Conservation (phyloP, 495 filamentous ascomycete species). For the Aspergillus haitiensis region DNA sequence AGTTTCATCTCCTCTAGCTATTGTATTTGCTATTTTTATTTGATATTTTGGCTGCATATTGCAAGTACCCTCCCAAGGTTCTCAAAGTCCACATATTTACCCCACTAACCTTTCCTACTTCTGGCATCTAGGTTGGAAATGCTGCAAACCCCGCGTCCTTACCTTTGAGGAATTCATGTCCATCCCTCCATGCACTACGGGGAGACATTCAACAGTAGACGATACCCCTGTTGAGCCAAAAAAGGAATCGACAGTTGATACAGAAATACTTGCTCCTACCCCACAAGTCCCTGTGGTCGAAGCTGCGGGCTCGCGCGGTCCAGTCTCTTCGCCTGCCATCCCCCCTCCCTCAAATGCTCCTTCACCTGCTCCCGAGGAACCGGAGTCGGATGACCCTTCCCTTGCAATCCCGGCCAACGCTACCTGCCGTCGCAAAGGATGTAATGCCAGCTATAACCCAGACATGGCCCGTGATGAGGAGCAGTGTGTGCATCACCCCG, state of each 20-base stretch:
- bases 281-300: slow-evolving; percentile 30
- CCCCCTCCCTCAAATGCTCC: slow-evolving; percentile 57
- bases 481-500: slow-evolving; percentile 82
- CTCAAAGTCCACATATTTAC: slow-evolving; percentile 1
- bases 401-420: slow-evolving; percentile 68
- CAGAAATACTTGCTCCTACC: slow-evolving; percentile 26
- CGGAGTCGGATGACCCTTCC: slow-evolving; percentile 81
- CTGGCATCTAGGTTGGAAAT: slow-evolving; percentile 82
- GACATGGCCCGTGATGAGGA: slow-evolving; percentile 64
- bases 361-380: slow-evolving; percentile 68
- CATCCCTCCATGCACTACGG: slow-evolving; percentile 91
- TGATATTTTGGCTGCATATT: slow-evolving; percentile 4
- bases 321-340: slow-evolving; percentile 47
- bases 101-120: slow-evolving; percentile 15
- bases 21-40: neutral
- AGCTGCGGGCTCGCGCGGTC: slow-evolving; percentile 33
- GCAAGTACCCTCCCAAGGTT: slow-evolving; percentile 16
- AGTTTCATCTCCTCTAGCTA: neutral
- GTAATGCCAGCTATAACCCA: slow-evolving; percentile 62
- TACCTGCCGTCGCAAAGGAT: slow-evolving; percentile 75
- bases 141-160: slow-evolving; percentile 95
- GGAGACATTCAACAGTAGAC: slow-evolving; percentile 87
- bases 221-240: slow-evolving; percentile 63
- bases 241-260: slow-evolving; percentile 38
- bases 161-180: slow-evolving; percentile 98